A percentile compares a stretch with the other conserved stretches of the same genome.
phyloP scores from a whole-genome alignment of 1,284 basidiomycete genomes.

The Ganoderma boninense region DNA sequence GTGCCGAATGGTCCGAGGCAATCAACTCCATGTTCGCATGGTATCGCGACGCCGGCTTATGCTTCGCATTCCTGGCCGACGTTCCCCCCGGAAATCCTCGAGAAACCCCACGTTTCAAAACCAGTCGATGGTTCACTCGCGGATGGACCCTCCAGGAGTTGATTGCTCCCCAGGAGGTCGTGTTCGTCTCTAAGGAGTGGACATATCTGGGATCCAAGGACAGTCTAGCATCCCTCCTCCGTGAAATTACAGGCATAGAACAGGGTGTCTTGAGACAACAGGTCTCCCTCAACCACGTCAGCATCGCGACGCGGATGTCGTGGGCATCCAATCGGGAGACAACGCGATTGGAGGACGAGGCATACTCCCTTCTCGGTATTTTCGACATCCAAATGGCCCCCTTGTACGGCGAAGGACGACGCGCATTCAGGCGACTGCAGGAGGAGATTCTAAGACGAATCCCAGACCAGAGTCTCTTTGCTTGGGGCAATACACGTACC shows the following conservation, averaged over 20 bases:
- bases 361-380: conserved; percentile 3
- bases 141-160: conserved; percentile 7
- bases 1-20: conserved; percentile 1
- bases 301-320: conserved; percentile 1
- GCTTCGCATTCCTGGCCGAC: background rate
- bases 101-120: background rate
- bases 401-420: background rate
- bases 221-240: background rate
- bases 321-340: conserved; percentile 5
- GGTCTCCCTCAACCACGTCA: background rate
- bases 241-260: background rate
- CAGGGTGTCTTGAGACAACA: background rate
- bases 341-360: background rate
- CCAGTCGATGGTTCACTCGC: conserved; percentile 4
- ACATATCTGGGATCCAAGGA: background rate
- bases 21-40: conserved; percentile 4
- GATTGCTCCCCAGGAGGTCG: background rate
- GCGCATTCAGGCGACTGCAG: conserved; percentile 1
- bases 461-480: conserved; percentile 2
- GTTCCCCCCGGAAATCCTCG: background rate
- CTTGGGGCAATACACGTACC: background rate
- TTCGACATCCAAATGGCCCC: background rate
- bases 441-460: conserved; percentile 2
- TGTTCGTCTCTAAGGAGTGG: background rate
- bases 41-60: background rate